Evolutionary conservation across 2,329 filamentous ascomycete genomes (phyloP).

Genomic region (Botrytis aclada): DNA sequence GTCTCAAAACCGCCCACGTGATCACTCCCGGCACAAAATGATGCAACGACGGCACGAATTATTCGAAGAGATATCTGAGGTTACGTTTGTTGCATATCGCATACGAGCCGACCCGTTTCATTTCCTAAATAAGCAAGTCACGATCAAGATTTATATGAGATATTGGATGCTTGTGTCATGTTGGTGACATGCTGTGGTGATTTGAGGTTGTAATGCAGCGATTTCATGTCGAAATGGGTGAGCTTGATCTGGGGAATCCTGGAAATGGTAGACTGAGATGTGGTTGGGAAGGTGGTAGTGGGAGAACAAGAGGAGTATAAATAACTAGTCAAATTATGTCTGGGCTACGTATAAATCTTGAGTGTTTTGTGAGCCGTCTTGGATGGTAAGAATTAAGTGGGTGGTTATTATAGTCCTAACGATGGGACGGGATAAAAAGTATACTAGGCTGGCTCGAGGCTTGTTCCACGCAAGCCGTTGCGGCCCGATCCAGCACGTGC

Average conservation of each 20-base stretch:
- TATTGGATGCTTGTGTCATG: background rate
- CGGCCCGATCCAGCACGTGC: background rate
- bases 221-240: background rate
- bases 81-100: slow-evolving; percentile 8
- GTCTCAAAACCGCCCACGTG: background rate
- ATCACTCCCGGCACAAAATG: background rate
- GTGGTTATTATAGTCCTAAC: background rate
- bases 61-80: background rate
- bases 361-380: background rate
- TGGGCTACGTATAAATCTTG: background rate
- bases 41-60: background rate
- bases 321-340: background rate
- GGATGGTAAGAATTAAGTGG: background rate
- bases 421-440: background rate
- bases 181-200: background rate
- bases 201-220: slow-evolving; percentile 1
- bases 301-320: background rate
- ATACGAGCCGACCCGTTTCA: slow-evolving; percentile 12
- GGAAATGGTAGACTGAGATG: background rate
- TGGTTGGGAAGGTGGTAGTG: background rate
- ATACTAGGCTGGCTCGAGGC: background rate
- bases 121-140: background rate
- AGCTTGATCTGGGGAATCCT: background rate
- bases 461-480: background rate
- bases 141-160: background rate